A percentile compares a stretch with the other conserved stretches of the same genome.
Evolutionary conservation across 2,329 filamentous ascomycete genomes (phyloP).

Genomic region (Penicillium sp.): DNA sequence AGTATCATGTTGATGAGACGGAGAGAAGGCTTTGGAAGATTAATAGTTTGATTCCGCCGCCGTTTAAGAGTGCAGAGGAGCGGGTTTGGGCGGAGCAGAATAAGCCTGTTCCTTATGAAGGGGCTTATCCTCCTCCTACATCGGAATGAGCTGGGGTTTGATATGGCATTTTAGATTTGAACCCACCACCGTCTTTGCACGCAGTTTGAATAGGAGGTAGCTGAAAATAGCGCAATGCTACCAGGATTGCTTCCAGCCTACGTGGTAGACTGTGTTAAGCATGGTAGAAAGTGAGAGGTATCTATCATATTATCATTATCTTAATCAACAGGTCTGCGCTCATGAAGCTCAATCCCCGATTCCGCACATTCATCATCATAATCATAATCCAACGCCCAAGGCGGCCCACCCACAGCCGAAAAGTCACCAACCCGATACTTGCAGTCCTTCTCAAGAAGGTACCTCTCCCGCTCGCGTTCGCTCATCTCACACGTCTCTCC

Average conservation of each 20-base stretch:
- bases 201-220: background rate
- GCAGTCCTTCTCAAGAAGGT: constrained; percentile 10
- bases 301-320: background rate
- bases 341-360: background rate
- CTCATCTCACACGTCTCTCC: constrained; percentile 13
- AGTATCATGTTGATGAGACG: constrained; percentile 27
- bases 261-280: background rate
- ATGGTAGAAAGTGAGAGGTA: background rate
- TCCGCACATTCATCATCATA: constrained; percentile 1
- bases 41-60: constrained; percentile 25
- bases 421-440: constrained; percentile 15
- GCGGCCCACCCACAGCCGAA: background rate
- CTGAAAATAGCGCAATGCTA: background rate
- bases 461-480: constrained; percentile 10
- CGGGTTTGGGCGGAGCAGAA: constrained; percentile 18
- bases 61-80: constrained; percentile 16
- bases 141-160: background rate
- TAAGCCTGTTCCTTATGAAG: constrained; percentile 14
- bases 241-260: too few species aligned
- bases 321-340: background rate
- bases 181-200: background rate
- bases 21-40: constrained; percentile 28
- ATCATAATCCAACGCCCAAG: constrained; percentile 15
- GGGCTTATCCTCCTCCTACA: constrained; percentile 5
- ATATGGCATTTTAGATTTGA: background rate